Percentiles rank a stretch among this genome's conserved stretches.
Evolutionary conservation across 192 early-diverging fungal genomes (phyloP).

Genomic region (Bifiguratus adelaidae): DNA sequence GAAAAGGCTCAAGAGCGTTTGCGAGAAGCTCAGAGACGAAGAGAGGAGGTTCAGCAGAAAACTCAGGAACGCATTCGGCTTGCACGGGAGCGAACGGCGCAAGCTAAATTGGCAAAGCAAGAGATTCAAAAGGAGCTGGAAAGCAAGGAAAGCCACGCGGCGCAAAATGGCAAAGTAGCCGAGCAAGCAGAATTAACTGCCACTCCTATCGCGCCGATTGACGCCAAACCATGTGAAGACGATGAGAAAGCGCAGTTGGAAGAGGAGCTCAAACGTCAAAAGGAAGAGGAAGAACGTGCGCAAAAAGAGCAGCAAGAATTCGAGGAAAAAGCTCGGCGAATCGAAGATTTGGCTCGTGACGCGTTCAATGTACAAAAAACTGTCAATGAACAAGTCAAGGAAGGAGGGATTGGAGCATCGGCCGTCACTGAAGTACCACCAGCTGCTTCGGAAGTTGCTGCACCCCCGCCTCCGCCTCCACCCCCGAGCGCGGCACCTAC

Average conservation of each 20-base stretch:
- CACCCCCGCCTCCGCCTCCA: too few species aligned
- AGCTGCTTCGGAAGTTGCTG: too few species aligned
- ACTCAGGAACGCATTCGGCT: constrained; percentile 11
- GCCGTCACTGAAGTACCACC: constrained; percentile 6
- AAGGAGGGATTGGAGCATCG: constrained; percentile 23
- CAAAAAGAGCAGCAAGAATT: neutral
- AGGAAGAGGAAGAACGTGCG: constrained; percentile 4
- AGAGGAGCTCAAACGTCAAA: constrained; percentile 2
- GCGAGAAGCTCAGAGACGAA: constrained; percentile 29
- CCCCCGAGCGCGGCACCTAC: too few species aligned
- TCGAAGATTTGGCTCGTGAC: too few species aligned
- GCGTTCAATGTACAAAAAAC: too few species aligned
- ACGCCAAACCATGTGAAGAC: neutral
- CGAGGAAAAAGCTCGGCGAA: constrained; percentile 3
- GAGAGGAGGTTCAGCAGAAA: constrained; percentile 15
- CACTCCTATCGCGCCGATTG: too few species aligned
- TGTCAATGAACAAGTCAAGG: constrained; percentile 20
- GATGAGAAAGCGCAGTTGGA: neutral
- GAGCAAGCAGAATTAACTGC: too few species aligned
- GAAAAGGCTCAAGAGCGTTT: constrained; percentile 22
- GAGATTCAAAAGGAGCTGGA: constrained; percentile 10
- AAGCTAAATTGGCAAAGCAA: neutral
- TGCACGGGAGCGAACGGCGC: neutral
- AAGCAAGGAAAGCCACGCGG: too few species aligned
- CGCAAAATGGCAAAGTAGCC: too few species aligned